Base-by-base conservation (phyloP, 2,329 filamentous ascomycete species). In the Magnaporthiopsis incrustans region DNA sequence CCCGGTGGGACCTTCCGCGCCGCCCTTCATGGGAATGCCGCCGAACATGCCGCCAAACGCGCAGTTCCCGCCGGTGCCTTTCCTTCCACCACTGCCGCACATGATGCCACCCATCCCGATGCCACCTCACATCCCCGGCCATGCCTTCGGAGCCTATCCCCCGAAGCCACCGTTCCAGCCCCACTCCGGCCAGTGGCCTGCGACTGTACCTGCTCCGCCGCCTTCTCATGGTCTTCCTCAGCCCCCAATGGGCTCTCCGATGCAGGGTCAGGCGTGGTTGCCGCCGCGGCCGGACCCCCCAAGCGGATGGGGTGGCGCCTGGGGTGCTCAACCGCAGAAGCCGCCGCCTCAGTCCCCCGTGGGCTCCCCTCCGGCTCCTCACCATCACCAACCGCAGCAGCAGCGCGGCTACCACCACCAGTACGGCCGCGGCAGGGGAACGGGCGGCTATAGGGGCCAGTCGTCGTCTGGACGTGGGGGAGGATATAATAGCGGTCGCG, bases 111-210 rank as follows among this genome's bases (percentile, higher is more conserved):
- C 61, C 11, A 62, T 62, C 4, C 61, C 44, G 27, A 57, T 62
- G 50, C 61, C 50, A 5, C 38, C 38, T 12, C 38, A 44, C 10
- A 12, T 62, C 30, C 64, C 70, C 68, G 50, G 64, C 65, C 60
- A 66, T 60, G 64, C 66, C 63, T 67, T 65, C 59, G 66, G 66
- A 57, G 69, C 67, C 61, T 67, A 71, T 67, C 70, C 67, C n/a
- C 70, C 73, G 1, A 76, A 76, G 4, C 77, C 75, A 7, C 76
- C 73, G 0, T 76, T 77, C 12, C 68, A 68, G 18, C 76, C 76
- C 6, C 79, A 77, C 62, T 72, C 74, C 61, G 78, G 77, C 2
- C 73, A 74, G 14, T 81, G 79, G 78, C 78, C 74, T 10, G 73
- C 73, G 8, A 71, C 75, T 25, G 44, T 53, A 4, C 76, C 76